Base-by-base conservation (phyloP, 306 rosid genomes). In the Corylus avellana region DNA sequence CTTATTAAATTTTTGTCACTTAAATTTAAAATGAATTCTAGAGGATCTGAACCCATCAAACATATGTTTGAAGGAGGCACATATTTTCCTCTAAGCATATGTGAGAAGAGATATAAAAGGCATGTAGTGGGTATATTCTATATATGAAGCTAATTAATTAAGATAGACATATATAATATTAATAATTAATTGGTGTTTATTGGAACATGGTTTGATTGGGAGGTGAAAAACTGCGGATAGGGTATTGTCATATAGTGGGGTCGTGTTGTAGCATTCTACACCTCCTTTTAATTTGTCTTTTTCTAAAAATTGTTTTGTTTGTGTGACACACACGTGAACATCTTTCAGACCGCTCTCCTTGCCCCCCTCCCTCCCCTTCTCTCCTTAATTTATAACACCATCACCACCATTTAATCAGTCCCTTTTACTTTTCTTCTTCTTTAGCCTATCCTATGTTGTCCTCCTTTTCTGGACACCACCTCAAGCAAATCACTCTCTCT, bases 301-400 rank as follows among this genome's bases (percentile, higher is more conserved):
- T 78, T 12, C 44, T 72, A 32, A 66, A 32, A 32, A 68, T 32
- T 74, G 57, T 79, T 83, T 80, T 86, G 81, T 87, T 75, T 75
- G 77, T 62, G 54, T 47, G 74, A 77, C 79, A 84, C 76, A 59
- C 93, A 87, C 93, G 97, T 92, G 94, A 89, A 86, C 80, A 47
- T n/a, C 73, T 77, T 79, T 32, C 74, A 78, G 81, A 83, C 80
- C 75, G 64, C 69, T 75, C 77, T 63, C 79, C 73, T 81, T 57
- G 25, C 25, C 25, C 25, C 25, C 25, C 25, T 22, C 59, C 81
- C 39, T 35, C 4, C 6, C 74, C 39, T 76, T 77, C 77, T 73
- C 72, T 78, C 51, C 18, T 29, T 32, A 32, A 32, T 32, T 5
- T 82, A 72, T 84, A 81, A 74, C 69, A 81, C 59, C 84, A 84